Conservation (phyloP, 352 stramenopile genomes). For the Pythium vanterpoolii region DNA sequence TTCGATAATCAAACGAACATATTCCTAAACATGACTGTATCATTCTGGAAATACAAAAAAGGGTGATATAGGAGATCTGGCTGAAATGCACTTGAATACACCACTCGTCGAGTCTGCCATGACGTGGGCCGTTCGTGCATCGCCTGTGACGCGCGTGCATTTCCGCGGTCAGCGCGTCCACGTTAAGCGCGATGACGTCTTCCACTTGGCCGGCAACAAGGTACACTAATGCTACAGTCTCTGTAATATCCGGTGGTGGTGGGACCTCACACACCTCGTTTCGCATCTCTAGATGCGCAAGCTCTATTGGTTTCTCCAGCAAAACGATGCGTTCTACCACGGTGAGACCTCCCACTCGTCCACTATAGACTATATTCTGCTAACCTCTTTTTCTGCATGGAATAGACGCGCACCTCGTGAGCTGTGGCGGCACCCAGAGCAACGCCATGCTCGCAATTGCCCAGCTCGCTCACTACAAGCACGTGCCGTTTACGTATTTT, state of each 20-base stretch:
- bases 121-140: constrained; percentile 20
- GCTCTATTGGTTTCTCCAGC: constrained; percentile 71
- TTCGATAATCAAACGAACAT: neutral
- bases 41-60: neutral
- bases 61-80: neutral
- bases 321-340: constrained; percentile 55
- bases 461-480: constrained; percentile 67
- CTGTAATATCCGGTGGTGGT: too few relatives aligned
- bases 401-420: constrained; percentile 54
- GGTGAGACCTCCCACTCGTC: constrained; percentile 16
- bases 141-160: constrained; percentile 56
- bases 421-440: constrained; percentile 77
- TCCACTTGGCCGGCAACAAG: constrained; percentile 85
- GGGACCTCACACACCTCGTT: neutral
- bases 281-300: constrained; percentile 68
- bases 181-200: constrained; percentile 82
- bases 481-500: constrained; percentile 85
- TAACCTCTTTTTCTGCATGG: neutral
- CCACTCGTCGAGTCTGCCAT: neutral
- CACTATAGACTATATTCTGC: neutral
- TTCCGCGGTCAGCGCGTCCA: constrained; percentile 70
- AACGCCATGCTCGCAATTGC: constrained; percentile 86
- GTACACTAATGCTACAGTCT: constrained; percentile 28
- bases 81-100: too few relatives aligned
- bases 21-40: neutral